Base-by-base conservation (phyloP, 2,329 filamentous ascomycete genomes). In the Aureobasidium uvarum region DNA sequence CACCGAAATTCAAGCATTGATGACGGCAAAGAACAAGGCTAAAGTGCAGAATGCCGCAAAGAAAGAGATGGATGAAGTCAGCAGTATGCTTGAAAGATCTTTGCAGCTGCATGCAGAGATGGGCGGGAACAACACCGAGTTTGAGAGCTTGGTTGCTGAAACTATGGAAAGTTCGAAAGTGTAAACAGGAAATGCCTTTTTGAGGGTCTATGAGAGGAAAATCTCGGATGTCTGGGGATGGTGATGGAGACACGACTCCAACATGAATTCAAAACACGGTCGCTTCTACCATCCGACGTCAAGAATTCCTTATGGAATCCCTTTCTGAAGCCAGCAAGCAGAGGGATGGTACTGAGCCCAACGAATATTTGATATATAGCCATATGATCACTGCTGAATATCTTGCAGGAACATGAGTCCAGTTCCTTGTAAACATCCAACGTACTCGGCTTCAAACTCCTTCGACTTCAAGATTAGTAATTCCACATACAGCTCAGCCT, bases 401-500 rank as follows among this genome's bases (percentile, higher is more conserved):
- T 28, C 16, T 41, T 28, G 20, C 36, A 58, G 11, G 20, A 8
- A 43, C 54, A 58, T 43, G 8, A 58, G 20, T 6, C 54, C 54
- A 41, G 54, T 43, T 18, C 54, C 20, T 14, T 58, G 20, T 23
- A 43, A 6, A 18, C 38, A 43, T 11, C 20, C 54, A 23, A 58
- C 16, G n/a, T 58, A 58, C 20, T 43, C 54, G 1, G 54, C 54
- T 25, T 58, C n/a, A 20, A 43, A 43, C 20, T 58, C 54, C 0
- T 43, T 36, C n/a, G 38, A 58, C 54, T 58, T 43, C 20, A 58
- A 11, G 7, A 58, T 43, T 18, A 39, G 25, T 11, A 58, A 13
- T 11, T 58, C 38, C 1, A 58, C 54, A 31, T 41, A 58, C 7
- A 58, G 20, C 38, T 58, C 54, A 11, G 54, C 54, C 18, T 58